Conservation (phyloP, 1,139 yeast genomes). For the Zhuliangozyma blackwelliae region DNA sequence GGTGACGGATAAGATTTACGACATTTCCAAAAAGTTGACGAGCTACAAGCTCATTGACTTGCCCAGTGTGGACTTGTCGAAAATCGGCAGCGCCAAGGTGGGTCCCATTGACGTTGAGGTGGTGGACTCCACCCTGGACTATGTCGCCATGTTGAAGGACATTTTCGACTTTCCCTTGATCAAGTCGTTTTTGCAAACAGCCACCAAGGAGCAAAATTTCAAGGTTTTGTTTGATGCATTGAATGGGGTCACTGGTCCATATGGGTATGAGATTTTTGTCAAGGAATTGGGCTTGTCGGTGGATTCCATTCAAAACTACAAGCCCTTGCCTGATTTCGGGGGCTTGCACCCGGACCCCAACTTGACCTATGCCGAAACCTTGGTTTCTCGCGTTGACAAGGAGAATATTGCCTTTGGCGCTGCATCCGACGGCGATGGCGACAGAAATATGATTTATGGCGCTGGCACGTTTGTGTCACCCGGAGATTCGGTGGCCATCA, state of each 20-base stretch:
- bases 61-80: constrained; percentile 56
- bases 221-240: constrained; percentile 81
- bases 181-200: constrained; percentile 56
- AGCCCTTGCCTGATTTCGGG: constrained; percentile 87
- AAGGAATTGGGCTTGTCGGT: constrained; percentile 78
- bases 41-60: constrained; percentile 57
- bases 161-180: constrained; percentile 88
- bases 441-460: constrained; percentile 97
- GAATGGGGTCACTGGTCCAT: constrained; percentile 97
- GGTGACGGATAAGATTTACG: constrained; percentile 84
- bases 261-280: constrained; percentile 79
- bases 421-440: constrained; percentile 99
- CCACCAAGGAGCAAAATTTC: constrained; percentile 48
- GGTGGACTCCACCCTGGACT: constrained; percentile 77
- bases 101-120: constrained; percentile 67
- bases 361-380: constrained; percentile 85
- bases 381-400: constrained; percentile 79
- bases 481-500: constrained; percentile 96
- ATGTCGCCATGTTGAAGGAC: constrained; percentile 71
- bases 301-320: constrained; percentile 69
- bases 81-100: constrained; percentile 51
- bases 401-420: constrained; percentile 91
- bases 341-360: constrained; percentile 98
- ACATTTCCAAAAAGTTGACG: constrained; percentile 55
- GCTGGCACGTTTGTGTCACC: constrained; percentile 95